Percentiles rank a stretch among this genome's conserved stretches.
Conservation (phyloP, 345 rosid genomes). For the Hypericum androsaemum region DNA sequence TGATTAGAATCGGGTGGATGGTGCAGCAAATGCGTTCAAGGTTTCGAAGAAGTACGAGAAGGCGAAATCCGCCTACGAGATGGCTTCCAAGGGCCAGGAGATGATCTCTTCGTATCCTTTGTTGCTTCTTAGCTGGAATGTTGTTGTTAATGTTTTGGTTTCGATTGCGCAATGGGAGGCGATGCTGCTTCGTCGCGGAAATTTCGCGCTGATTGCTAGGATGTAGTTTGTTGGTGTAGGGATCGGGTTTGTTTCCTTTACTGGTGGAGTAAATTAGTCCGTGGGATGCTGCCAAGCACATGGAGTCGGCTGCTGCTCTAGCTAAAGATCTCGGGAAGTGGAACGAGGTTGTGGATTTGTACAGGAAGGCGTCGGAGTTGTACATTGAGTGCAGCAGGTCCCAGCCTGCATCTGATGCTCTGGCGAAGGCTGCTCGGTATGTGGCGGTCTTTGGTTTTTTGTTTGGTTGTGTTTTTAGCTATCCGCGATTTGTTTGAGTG, state of each 20-base stretch:
- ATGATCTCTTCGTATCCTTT: slow-evolving; percentile 88
- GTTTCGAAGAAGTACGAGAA: slow-evolving; percentile 59
- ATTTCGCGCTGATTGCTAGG: background rate
- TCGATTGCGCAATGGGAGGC: too few relatives aligned
- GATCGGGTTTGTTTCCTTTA: slow-evolving; percentile 10
- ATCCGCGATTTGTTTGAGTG: too few relatives aligned
- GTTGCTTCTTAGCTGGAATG: background rate
- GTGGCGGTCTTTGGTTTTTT: background rate
- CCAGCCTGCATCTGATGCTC: slow-evolving; percentile 97
- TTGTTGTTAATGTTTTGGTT: too few relatives aligned
- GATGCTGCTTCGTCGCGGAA: background rate
- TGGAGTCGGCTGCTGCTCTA: slow-evolving; percentile 79
- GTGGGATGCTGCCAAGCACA: slow-evolving; percentile 97
- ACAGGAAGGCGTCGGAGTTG: slow-evolving; percentile 74
- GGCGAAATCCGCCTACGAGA: slow-evolving; percentile 75
- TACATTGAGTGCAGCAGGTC: slow-evolving; percentile 80
- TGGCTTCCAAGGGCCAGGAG: slow-evolving; percentile 89
- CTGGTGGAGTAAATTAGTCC: slow-evolving; percentile 51
- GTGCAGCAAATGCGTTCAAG: slow-evolving; percentile 62
- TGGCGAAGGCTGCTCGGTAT: slow-evolving; percentile 88
- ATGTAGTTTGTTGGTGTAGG: slow-evolving; percentile 8
- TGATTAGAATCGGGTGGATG: too few relatives aligned
- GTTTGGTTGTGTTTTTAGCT: too few relatives aligned
- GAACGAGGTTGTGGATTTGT: slow-evolving; percentile 78
- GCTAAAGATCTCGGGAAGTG: slow-evolving; percentile 83